These are phyloP conservation scores for Vinca minor DNA, from an alignment of 257 asterid genomes.

Conservation along the genomic window DNA sequence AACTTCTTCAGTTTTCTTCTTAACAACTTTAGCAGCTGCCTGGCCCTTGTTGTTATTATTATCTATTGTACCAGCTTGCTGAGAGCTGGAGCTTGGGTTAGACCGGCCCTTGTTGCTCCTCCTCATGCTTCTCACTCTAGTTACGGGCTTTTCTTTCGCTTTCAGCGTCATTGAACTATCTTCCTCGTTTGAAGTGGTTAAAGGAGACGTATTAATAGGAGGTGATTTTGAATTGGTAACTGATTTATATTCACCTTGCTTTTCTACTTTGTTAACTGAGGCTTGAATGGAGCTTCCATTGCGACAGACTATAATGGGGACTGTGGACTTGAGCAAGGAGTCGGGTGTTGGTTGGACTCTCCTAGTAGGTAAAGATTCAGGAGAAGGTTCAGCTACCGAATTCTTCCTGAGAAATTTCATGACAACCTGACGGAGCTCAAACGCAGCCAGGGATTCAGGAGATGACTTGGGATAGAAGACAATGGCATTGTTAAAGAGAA, in stretches of 20 bases:
- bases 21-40: conserved; percentile 16
- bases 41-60: too few species aligned
- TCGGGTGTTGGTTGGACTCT: conserved; percentile 20
- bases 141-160: conserved; percentile 33
- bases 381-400: too few species aligned
- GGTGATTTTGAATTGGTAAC: conserved; percentile 14
- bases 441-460: conserved; percentile 25
- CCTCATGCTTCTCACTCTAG: conserved; percentile 31
- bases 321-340: conserved; percentile 26
- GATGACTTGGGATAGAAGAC: conserved; percentile 40
- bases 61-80: conserved; percentile 16
- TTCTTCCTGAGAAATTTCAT: conserved; percentile 19
- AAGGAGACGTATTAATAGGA: conserved; percentile 19
- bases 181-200: conserved; percentile 24
- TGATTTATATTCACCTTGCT: conserved; percentile 16
- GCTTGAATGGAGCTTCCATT: conserved; percentile 36
- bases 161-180: conserved; percentile 22
- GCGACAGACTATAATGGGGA: conserved; percentile 31
- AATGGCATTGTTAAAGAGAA: conserved; percentile 34
- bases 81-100: conserved; percentile 8
- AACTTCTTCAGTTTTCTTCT: conserved; percentile 22
- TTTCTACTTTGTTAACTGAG: conserved; percentile 16
- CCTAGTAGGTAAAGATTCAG: not conserved
- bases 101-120: conserved; percentile 23
- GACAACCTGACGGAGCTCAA: conserved; percentile 27